These are phyloP conservation scores for Cystoderma amianthinum DNA, from an alignment of 768 basidiomycete genomes.

Conservation along the genomic window DNA sequence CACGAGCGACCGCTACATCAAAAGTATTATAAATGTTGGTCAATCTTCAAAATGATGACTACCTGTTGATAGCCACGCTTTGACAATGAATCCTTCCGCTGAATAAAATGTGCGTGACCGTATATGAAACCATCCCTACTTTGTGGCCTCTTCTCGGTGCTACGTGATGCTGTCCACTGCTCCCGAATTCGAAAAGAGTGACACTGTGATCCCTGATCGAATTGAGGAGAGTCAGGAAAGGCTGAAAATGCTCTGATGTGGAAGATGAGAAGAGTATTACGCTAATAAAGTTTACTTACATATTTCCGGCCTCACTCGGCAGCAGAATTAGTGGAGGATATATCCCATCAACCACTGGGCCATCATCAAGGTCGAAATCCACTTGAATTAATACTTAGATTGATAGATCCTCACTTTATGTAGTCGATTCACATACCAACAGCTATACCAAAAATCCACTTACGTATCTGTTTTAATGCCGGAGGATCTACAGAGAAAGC, in stretches of 20 bases:
- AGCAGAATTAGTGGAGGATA: conserved; percentile 63
- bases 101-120: conserved; percentile 74
- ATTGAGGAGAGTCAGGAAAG: conserved; percentile 85
- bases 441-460: conserved; percentile 65
- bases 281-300: conserved; percentile 41
- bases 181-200: conserved; percentile 85
- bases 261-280: neutral
- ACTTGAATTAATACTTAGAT: conserved; percentile 31
- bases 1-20: conserved; percentile 64
- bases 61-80: conserved; percentile 84
- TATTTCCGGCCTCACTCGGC: conserved; percentile 70
- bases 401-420: neutral
- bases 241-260: conserved; percentile 76
- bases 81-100: conserved; percentile 52
- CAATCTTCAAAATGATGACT: no score
- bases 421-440: conserved; percentile 39
- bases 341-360: conserved; percentile 68
- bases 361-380: conserved; percentile 85
- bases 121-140: conserved; percentile 65
- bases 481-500: conserved; percentile 40
- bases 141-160: conserved; percentile 23
- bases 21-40: conserved; percentile 2
- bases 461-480: conserved; percentile 40
- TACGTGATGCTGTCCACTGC: conserved; percentile 18
- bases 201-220: conserved; percentile 74